Base-by-base conservation (phyloP, 2,329 filamentous ascomycete species). In the Cytospora leucostoma region DNA sequence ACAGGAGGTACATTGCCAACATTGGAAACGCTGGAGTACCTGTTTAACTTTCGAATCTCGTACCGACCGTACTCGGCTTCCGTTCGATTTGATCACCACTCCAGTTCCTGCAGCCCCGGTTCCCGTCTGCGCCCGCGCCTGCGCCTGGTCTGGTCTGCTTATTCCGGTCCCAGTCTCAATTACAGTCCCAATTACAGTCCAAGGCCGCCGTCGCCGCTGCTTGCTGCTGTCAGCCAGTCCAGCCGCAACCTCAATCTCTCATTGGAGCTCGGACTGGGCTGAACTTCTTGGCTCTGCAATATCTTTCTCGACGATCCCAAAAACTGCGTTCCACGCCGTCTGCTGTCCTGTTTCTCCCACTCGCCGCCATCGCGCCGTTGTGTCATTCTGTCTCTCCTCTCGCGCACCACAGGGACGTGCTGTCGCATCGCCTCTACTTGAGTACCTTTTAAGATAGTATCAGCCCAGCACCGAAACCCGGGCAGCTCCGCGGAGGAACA, bases 321-420 rank as follows among this genome's bases (percentile, higher is more conserved):
- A 51, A 19, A 47, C 44, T n/a, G 47, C 38, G 44, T 38, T 50
- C 59, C 63, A 59, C 47, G 6, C 5, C 15, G 27, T 4, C 33
- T 54, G 51, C 44, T 35, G 34, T 27, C 51, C 37, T 50, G 8
- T 35, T 21, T 55, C 56, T 17, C 40, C 59, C 38, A 21, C 40
- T 21, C n/a, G 53, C 38, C 59, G 32, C 21, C 34, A 40, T 40
- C 51, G 57, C 44, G 19, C 56, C 40, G 51, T 53, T 51, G 51
- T 61, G 56, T 49, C 35, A 40, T 60, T 44, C 34, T 34, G 57
- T 53, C 38, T 52, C 44, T 52, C 56, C 34, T 47, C n/a, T 40
- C 55, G 50, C 56, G 38, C 49, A 34, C 15, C 57, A 33, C 60
- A 52, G 50, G 60, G 63, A 63, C 63, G 60, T 65, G 63, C 60